Conservation (phyloP, 2,329 filamentous ascomycete genomes). For the Purpureocillium takamizusanense region DNA sequence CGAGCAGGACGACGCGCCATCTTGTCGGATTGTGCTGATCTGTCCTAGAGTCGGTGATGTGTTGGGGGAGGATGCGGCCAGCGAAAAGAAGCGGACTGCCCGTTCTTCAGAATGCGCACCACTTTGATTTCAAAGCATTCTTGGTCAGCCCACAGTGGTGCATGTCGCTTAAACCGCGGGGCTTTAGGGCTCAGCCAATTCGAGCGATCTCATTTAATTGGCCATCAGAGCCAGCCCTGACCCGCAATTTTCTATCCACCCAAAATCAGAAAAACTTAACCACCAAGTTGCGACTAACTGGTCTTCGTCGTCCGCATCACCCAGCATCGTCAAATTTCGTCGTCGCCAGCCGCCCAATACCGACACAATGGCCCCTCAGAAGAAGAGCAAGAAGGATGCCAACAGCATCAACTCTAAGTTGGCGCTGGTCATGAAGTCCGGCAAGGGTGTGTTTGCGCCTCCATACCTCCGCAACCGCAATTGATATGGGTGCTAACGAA, state of each 20-base stretch:
- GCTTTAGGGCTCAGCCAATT: conserved; percentile 25
- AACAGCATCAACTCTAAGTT: conserved; percentile 57
- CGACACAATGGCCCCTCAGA: conserved; percentile 57
- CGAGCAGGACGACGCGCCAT: conserved; percentile 99
- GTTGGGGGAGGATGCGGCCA: conserved; percentile 21
- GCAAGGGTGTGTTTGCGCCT: conserved; percentile 60
- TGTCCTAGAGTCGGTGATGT: conserved; percentile 23
- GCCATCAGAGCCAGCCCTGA: conserved; percentile 11
- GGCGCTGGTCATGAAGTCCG: conserved; percentile 55
- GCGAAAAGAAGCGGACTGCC: conserved; percentile 17
- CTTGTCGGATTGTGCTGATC: conserved; percentile 56
- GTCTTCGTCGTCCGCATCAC: conserved; percentile 9
- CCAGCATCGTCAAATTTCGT: conserved; percentile 4
- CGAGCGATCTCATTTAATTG: conserved; percentile 15
- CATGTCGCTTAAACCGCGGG: conserved; percentile 26
- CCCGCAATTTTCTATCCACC: conserved; percentile 11
- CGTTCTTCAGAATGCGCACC: conserved; percentile 18
- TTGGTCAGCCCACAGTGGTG: conserved; percentile 20
- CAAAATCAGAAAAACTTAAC: conserved; percentile 14
- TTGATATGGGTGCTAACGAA: not conserved
- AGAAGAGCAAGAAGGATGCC: conserved; percentile 82
- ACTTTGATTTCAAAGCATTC: conserved; percentile 48
- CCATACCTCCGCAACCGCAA: not conserved
- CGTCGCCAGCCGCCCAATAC: conserved; percentile 20
- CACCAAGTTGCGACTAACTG: conserved; percentile 13